A percentile compares a stretch with the other conserved stretches of the same genome.
Evolutionary conservation across 148 eudicot species (phyloP).

Genomic region (Tetragonia tetragonoides): DNA sequence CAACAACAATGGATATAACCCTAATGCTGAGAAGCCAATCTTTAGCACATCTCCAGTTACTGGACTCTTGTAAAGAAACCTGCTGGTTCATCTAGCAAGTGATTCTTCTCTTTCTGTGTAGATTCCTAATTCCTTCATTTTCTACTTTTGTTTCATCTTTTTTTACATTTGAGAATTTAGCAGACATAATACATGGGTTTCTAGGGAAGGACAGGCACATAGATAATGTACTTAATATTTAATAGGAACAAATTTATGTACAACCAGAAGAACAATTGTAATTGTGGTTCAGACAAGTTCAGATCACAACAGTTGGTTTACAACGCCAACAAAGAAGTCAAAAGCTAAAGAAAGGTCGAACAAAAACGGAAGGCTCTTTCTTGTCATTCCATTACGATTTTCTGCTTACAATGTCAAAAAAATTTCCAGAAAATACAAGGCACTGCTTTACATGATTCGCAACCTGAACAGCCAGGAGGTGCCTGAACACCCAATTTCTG

Average conservation of each 20-base stretch:
- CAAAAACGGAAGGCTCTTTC: background rate
- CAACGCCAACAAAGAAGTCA: too few relatives aligned
- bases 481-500: background rate
- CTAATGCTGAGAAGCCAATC: conserved; percentile 37
- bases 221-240: conserved; percentile 15
- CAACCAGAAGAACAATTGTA: conserved; percentile 3
- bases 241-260: conserved; percentile 14
- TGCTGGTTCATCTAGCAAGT: conserved; percentile 11
- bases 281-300: background rate
- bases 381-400: conserved; percentile 3
- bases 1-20: conserved; percentile 30
- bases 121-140: conserved; percentile 4
- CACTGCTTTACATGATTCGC: conserved; percentile 14
- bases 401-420: background rate
- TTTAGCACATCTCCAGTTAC: conserved; percentile 39
- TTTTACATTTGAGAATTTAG: background rate
- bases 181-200: background rate
- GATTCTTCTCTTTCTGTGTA: conserved; percentile 22
- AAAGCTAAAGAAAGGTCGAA: background rate
- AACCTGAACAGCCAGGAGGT: background rate
- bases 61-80: conserved; percentile 29
- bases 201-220: background rate
- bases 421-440: background rate
- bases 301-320: background rate
- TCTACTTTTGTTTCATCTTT: background rate